Evolutionary conservation across 768 basidiomycete species (phyloP).

Genomic region (Paxillus involutus): DNA sequence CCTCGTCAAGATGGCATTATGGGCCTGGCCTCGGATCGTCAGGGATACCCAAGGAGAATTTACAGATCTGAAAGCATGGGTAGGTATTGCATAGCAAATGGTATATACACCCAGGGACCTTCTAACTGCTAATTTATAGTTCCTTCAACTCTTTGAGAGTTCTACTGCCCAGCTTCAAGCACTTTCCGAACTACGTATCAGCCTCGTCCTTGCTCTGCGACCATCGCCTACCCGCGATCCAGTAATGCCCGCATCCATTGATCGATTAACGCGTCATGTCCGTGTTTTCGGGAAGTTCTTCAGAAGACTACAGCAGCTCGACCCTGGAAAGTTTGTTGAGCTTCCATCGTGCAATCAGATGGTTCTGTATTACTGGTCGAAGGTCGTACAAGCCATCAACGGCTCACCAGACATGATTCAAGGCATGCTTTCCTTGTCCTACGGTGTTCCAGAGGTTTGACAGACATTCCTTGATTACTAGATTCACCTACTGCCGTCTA

Average conservation of each 20-base stretch:
- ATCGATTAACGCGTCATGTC: slow-evolving; percentile 66
- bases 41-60: slow-evolving; percentile 44
- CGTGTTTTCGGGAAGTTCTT: slow-evolving; percentile 79
- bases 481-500: slow-evolving; percentile 65
- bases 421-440: slow-evolving; percentile 40
- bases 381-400: slow-evolving; percentile 70
- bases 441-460: not conserved
- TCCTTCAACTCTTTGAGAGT: slow-evolving; percentile 58
- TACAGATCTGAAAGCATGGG: slow-evolving; percentile 52
- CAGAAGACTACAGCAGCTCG: slow-evolving; percentile 68
- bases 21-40: slow-evolving; percentile 63
- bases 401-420: slow-evolving; percentile 49
- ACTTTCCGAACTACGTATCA: slow-evolving; percentile 58
- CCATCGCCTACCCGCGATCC: slow-evolving; percentile 33
- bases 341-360: slow-evolving; percentile 65
- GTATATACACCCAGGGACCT: not conserved
- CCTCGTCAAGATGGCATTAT: slow-evolving; percentile 65
- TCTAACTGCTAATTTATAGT: slow-evolving; percentile 37
- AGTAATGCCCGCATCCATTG: slow-evolving; percentile 45
- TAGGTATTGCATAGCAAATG: slow-evolving; percentile 26
- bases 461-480: slow-evolving; percentile 23
- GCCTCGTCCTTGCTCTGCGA: slow-evolving; percentile 45
- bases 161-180: slow-evolving; percentile 56
- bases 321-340: slow-evolving; percentile 54
- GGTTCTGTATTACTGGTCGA: slow-evolving; percentile 79